Evolutionary conservation across 2,329 filamentous ascomycete species (phyloP).

Genomic region (Bipolaris cookei): DNA sequence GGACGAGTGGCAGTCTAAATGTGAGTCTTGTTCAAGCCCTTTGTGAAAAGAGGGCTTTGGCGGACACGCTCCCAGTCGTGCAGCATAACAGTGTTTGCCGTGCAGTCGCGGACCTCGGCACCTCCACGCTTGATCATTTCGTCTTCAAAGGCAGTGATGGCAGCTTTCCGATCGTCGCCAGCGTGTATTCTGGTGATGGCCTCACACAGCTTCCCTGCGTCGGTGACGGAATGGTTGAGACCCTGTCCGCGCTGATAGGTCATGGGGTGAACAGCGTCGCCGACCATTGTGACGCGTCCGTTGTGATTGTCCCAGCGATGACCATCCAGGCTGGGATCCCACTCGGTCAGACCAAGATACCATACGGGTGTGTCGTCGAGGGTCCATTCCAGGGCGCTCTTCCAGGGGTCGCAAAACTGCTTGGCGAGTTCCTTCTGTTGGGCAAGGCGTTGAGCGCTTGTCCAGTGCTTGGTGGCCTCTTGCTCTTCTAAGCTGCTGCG

Average conservation of each 20-base stretch:
- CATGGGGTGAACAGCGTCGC: constrained; percentile 53
- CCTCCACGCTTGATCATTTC: constrained; percentile 53
- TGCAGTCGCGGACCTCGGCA: constrained; percentile 41
- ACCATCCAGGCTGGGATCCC: constrained; percentile 42
- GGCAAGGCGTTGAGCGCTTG: constrained; percentile 45
- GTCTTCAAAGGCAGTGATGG: constrained; percentile 51
- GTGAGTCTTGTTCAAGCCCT: constrained; percentile 30
- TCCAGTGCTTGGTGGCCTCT: constrained; percentile 45
- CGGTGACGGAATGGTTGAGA: constrained; percentile 57
- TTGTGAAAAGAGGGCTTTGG: constrained; percentile 43
- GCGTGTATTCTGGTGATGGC: constrained; percentile 35
- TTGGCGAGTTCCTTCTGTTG: constrained; percentile 52
- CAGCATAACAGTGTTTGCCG: constrained; percentile 43
- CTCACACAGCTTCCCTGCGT: constrained; percentile 51
- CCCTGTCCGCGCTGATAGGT: constrained; percentile 57
- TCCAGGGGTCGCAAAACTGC: constrained; percentile 54
- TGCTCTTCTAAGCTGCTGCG: constrained; percentile 50
- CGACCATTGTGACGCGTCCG: constrained; percentile 48
- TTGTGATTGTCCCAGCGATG: constrained; percentile 44
- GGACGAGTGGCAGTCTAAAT: too few relatives aligned
- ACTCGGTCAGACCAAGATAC: constrained; percentile 46
- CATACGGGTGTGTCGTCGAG: constrained; percentile 43
- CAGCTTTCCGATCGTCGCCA: constrained; percentile 30
- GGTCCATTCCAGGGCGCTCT: constrained; percentile 47
- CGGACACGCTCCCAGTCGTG: constrained; percentile 49